phyloP scores from a whole-genome alignment of 306 rosid species.

The Trifolium repens region DNA sequence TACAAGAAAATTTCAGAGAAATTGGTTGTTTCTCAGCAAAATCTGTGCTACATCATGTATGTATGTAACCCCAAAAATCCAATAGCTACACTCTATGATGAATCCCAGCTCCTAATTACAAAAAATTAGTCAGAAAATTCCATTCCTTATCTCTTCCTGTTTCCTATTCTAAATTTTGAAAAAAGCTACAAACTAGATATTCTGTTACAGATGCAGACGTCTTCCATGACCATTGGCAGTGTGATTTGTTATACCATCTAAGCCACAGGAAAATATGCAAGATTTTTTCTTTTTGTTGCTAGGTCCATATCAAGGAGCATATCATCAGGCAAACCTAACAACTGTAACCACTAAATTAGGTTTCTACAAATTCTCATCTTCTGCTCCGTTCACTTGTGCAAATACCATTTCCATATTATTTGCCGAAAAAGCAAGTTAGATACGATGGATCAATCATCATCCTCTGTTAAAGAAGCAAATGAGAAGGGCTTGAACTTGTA shows the following conservation, averaged over 20 bases:
- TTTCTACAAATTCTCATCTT: conserved; percentile 41
- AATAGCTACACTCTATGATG: conserved; percentile 42
- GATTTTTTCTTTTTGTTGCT: conserved; percentile 47
- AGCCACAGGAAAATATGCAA: conserved; percentile 55
- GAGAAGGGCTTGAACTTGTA: conserved; percentile 95
- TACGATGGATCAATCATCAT: conserved; percentile 66
- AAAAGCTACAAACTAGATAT: conserved; percentile 19
- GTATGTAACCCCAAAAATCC: conserved; percentile 42
- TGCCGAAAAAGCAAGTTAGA: conserved; percentile 31
- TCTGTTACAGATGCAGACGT: conserved; percentile 39
- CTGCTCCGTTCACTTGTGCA: conserved; percentile 37
- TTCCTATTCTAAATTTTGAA: conserved; percentile 44
- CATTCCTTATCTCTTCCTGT: conserved; percentile 40
- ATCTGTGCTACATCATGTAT: conserved; percentile 44
- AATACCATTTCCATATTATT: conserved; percentile 34
- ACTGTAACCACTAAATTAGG: conserved; percentile 42
- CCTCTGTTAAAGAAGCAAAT: conserved; percentile 72
- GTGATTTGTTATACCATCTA: conserved; percentile 43
- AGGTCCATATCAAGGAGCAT: conserved; percentile 54
- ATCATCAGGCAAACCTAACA: conserved; percentile 36
- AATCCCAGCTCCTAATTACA: conserved; percentile 75
- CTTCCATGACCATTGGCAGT: conserved; percentile 44
- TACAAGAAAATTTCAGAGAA: conserved; percentile 47
- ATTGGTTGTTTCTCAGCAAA: conserved; percentile 48
- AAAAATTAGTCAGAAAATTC: conserved; percentile 49